Percentiles rank a stretch among this genome's conserved stretches.
phyloP scores from a whole-genome alignment of 1,139 yeast genomes.

The Geotrichum aggregatum region DNA sequence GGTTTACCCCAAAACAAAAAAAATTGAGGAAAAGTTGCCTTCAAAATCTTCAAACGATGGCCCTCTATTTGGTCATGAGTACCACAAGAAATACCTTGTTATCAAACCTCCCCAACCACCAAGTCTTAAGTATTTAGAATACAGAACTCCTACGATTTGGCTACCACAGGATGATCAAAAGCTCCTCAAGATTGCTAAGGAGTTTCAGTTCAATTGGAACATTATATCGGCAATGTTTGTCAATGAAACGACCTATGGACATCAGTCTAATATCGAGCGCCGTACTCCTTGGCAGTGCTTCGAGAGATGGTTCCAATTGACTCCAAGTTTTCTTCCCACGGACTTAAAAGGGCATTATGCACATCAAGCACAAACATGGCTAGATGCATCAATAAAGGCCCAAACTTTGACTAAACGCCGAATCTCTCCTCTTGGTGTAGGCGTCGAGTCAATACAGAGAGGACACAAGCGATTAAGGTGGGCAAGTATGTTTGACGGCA shows the following conservation, averaged over 20 bases:
- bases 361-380: slow-evolving; percentile 81
- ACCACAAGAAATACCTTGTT: slow-evolving; percentile 27
- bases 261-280: slow-evolving; percentile 83
- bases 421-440: slow-evolving; percentile 87
- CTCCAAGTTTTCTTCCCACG: slow-evolving; percentile 76
- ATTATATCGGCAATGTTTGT: slow-evolving; percentile 78
- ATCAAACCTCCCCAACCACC: slow-evolving; percentile 81
- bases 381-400: slow-evolving; percentile 83
- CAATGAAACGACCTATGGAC: slow-evolving; percentile 58
- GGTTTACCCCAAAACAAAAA: slow-evolving; percentile 3
- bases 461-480: slow-evolving; percentile 86
- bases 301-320: slow-evolving; percentile 89
- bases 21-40: neutral
- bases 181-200: slow-evolving; percentile 75
- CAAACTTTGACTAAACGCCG: slow-evolving; percentile 85
- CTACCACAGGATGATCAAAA: slow-evolving; percentile 86
- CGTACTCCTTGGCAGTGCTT: slow-evolving; percentile 99
- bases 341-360: slow-evolving; percentile 90
- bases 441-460: slow-evolving; percentile 83
- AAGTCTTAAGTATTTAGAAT: slow-evolving; percentile 66
- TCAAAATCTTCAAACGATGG: slow-evolving; percentile 12
- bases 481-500: slow-evolving; percentile 97
- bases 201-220: slow-evolving; percentile 90
- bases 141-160: slow-evolving; percentile 91
- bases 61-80: slow-evolving; percentile 25